Percentiles rank a stretch among this genome's conserved stretches.
Evolutionary conservation across 2,329 filamentous ascomycete genomes (phyloP).

Genomic region (Tolypocladium cylindrosporum): DNA sequence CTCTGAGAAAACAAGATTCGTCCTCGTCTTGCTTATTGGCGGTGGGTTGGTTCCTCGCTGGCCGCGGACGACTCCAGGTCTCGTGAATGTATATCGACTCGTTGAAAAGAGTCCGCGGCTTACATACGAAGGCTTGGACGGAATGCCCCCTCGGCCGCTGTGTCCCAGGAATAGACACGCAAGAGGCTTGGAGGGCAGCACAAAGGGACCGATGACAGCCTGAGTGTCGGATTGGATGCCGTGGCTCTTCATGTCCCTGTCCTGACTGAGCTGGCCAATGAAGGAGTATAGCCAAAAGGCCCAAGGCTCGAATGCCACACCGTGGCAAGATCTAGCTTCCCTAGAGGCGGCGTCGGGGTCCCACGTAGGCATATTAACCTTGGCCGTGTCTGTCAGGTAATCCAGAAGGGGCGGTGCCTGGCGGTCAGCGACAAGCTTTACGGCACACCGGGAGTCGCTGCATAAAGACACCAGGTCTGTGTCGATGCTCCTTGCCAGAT

Average conservation of each 20-base stretch:
- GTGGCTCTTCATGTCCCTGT: constrained; percentile 19
- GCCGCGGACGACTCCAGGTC: constrained; percentile 7
- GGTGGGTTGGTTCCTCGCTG: background rate
- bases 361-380: constrained; percentile 18
- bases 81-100: constrained; percentile 22
- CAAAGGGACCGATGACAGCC: constrained; percentile 23
- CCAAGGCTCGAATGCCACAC: constrained; percentile 26
- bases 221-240: constrained; percentile 13
- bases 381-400: constrained; percentile 22
- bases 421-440: constrained; percentile 19
- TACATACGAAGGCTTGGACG: constrained; percentile 23
- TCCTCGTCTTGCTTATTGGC: constrained; percentile 6
- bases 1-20: constrained; percentile 7
- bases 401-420: constrained; percentile 22
- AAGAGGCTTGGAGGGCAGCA: constrained; percentile 27
- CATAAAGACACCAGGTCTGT: constrained; percentile 22
- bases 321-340: constrained; percentile 21
- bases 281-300: constrained; percentile 31
- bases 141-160: constrained; percentile 22
- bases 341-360: constrained; percentile 17
- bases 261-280: constrained; percentile 25
- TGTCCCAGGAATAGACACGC: constrained; percentile 28
- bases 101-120: constrained; percentile 24
- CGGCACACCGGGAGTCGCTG: constrained; percentile 19
- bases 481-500: constrained; percentile 22